Evolutionary conservation across 768 basidiomycete species (phyloP).

Genomic region (Mycena albidolilacea): DNA sequence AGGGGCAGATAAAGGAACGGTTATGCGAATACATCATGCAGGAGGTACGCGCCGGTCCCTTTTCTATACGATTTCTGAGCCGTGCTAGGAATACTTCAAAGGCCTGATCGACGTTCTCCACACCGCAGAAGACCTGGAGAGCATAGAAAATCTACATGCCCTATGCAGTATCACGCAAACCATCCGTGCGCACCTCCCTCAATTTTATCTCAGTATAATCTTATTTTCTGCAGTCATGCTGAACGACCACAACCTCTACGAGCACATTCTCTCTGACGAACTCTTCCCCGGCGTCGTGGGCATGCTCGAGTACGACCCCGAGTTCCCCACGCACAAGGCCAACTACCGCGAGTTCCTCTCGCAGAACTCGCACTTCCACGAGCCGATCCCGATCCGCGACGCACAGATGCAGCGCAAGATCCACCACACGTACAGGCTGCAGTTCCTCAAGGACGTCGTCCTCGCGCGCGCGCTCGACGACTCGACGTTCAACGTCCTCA

Average conservation of each 20-base stretch:
- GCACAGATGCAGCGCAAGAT: constrained; percentile 85
- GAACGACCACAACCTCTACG: constrained; percentile 95
- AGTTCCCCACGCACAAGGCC: constrained; percentile 96
- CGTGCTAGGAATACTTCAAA: constrained; percentile 88
- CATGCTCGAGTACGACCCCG: constrained; percentile 99
- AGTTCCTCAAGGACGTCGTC: constrained; percentile 98
- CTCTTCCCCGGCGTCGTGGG: constrained; percentile 94
- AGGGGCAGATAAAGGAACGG: constrained; percentile 82
- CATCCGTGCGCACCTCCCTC: constrained; percentile 73
- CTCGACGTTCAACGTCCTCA: constrained; percentile 96
- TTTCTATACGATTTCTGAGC: constrained; percentile 21
- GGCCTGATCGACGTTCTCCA: constrained; percentile 87
- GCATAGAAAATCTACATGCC: constrained; percentile 90
- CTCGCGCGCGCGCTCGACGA: constrained; percentile 96
- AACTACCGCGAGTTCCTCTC: constrained; percentile 96
- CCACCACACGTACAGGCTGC: constrained; percentile 96
- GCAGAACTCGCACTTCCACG: constrained; percentile 86
- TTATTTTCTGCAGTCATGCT: constrained; percentile 78
- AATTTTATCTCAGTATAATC: constrained; percentile 36
- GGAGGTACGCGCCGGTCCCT: constrained; percentile 69
- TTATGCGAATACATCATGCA: constrained; percentile 91
- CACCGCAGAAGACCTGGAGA: constrained; percentile 94
- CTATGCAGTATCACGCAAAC: constrained; percentile 95
- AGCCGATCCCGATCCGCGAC: constrained; percentile 90
- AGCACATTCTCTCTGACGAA: constrained; percentile 94